These are phyloP conservation scores for Linderniella brevidens DNA, from an alignment of 257 asterid genomes.

Conservation along the genomic window DNA sequence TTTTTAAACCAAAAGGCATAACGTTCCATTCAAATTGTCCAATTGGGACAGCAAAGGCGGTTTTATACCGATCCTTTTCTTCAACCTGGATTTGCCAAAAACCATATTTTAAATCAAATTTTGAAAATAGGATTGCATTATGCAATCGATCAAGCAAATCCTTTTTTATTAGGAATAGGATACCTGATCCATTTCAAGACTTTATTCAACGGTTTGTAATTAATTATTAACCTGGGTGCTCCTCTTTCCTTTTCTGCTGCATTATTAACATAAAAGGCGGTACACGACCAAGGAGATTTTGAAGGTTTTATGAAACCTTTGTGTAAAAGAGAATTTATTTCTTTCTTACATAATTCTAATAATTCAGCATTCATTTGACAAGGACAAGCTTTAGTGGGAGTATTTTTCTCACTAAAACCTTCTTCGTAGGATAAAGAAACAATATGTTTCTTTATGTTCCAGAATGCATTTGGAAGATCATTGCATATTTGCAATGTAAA, in stretches of 20 bases:
- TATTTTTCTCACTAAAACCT: too few relatives aligned
- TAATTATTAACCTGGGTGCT: background rate
- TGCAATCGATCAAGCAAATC: background rate
- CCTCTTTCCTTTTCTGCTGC: background rate
- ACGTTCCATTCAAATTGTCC: slow-evolving; percentile 4
- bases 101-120: background rate
- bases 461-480: too few relatives aligned
- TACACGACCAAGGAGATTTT: background rate
- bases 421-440: too few relatives aligned
- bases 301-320: background rate
- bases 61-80: background rate
- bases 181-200: background rate
- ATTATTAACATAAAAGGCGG: background rate
- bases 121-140: background rate
- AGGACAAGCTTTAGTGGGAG: too few relatives aligned
- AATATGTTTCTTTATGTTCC: too few relatives aligned
- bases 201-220: background rate
- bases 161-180: background rate
- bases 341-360: too few relatives aligned
- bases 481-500: too few relatives aligned
- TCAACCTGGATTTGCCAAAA: background rate
- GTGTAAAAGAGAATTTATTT: too few relatives aligned
- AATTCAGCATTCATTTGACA: too few relatives aligned
- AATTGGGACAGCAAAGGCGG: background rate
- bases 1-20: background rate